Conservation (phyloP, 2,329 filamentous ascomycete species). For the Falciphora oryzae region DNA sequence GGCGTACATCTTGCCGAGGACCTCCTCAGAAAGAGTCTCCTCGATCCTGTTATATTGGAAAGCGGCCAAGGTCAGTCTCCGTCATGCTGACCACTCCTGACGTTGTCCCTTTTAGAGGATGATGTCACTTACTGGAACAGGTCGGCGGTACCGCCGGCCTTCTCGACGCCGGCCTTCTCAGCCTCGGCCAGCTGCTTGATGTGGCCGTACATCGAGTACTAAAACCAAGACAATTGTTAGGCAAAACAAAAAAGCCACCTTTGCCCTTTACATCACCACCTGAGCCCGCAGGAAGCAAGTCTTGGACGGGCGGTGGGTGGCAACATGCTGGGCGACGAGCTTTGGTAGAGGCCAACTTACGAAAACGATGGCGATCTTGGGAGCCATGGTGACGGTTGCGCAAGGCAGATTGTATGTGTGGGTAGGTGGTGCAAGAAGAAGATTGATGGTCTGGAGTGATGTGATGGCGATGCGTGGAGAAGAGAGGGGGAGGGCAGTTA, state of each 20-base stretch:
- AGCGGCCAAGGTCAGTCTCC: neutral
- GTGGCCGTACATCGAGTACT: conserved; percentile 96
- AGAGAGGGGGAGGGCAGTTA: neutral
- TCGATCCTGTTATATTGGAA: conserved; percentile 49
- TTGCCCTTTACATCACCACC: no score
- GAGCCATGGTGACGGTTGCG: conserved; percentile 61
- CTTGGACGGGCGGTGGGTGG: neutral
- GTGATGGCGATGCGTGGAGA: neutral
- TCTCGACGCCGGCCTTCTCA: conserved; percentile 81
- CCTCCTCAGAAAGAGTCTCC: conserved; percentile 81
- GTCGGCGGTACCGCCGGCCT: conserved; percentile 75
- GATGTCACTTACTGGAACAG: conserved; percentile 62
- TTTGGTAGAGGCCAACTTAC: conserved; percentile 43
- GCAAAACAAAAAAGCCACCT: no score
- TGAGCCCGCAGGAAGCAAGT: neutral
- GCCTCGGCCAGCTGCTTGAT: conserved; percentile 78
- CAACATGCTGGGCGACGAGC: neutral
- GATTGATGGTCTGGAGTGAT: neutral
- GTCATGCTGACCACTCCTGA: neutral
- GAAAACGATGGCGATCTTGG: conserved; percentile 87
- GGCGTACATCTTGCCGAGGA: conserved; percentile 87
- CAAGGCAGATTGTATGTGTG: neutral
- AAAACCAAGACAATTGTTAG: neutral
- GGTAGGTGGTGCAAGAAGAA: neutral
- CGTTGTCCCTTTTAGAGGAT: no score